These are phyloP conservation scores for Kazachstania psychrophila DNA, from an alignment of 805 yeast species.

Conservation along the genomic window DNA sequence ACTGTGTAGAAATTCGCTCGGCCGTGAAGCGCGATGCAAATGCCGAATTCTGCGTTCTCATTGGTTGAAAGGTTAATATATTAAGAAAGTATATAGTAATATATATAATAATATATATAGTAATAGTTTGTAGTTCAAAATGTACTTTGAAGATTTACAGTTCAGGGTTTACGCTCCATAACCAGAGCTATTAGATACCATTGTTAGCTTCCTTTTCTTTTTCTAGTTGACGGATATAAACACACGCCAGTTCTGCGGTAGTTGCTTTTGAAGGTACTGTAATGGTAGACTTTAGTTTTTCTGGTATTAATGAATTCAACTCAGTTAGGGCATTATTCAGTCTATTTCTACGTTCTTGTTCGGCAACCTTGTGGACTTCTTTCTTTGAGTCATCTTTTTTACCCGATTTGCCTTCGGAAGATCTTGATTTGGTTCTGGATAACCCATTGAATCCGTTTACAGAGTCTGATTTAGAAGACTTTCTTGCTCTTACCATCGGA, in stretches of 20 bases:
- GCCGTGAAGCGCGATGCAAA: background rate
- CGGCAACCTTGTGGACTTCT: conserved; percentile 75
- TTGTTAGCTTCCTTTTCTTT: too few species aligned
- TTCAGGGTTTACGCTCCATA: too few species aligned
- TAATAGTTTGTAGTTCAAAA: too few species aligned
- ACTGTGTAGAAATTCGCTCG: too few species aligned
- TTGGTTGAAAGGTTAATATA: too few species aligned
- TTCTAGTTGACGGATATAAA: conserved; percentile 42
- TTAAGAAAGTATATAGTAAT: too few species aligned
- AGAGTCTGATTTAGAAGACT: conserved; percentile 1
- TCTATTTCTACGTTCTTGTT: conserved; percentile 90
- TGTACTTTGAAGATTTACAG: too few species aligned
- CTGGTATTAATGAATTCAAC: conserved; percentile 59
- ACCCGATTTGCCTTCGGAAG: background rate
- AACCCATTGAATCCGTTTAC: conserved; percentile 3
- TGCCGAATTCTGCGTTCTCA: conserved; percentile 1
- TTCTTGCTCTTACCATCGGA: conserved; percentile 2
- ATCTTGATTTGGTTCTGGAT: conserved; percentile 1
- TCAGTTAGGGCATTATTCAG: conserved; percentile 82
- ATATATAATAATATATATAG: too few species aligned
- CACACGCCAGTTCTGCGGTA: conserved; percentile 82
- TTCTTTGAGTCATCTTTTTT: conserved; percentile 17
- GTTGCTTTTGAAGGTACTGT: conserved; percentile 83
- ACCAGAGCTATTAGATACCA: too few species aligned
- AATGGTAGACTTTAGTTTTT: conserved; percentile 45